Base-by-base conservation (phyloP, 1,284 basidiomycete genomes). In the Ceratobasidium sp. region DNA sequence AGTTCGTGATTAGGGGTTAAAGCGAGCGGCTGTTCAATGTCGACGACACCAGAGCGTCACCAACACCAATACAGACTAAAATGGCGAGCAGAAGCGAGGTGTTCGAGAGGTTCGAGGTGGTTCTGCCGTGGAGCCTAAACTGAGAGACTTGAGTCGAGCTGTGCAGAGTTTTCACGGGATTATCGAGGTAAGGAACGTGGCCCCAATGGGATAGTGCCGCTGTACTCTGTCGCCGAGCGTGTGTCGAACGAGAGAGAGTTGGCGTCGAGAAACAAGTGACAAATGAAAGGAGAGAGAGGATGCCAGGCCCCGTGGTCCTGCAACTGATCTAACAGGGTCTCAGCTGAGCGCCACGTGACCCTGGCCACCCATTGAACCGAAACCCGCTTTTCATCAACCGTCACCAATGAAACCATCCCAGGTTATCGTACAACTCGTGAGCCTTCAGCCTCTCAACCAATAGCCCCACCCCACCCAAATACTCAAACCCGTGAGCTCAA, bases 1-100 rank as follows among this genome's bases (percentile, higher is more conserved):
- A 31, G 51, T 5, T 56, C 65, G 65, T 68, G 51, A 68, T 68
- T n/a, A 37, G 65, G 34, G 63, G 9, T 31, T 31, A 27, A n/a
- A 51, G 6, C 49, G 37, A 59, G 58, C 31, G 58, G n/a, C 37
- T 59, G 31, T 59, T 19, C 24, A 29, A 13, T 49, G 24, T 11
- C 27, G 53, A 54, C 53, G 24, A 29, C 22, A 14, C 53, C 24
- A 11, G 53, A 13, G 48, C 48, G 48, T 49, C 22, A 22, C 48
- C 22, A 22, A 24, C 53, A 27, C 22, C 27, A 54, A 29, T 22
- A 29, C 53, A 27, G 53, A 54, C 53, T 14, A 54, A 54, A 49
- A 24, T 8, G 24, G 53, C 24, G 27, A 29, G 9, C 53, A 54
- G 53, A 54, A 22, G 58, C 58, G 34, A 59, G 31, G 29, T 31